Conservation (phyloP, 2,329 filamentous ascomycete species). For the Aspergillus sergii region DNA sequence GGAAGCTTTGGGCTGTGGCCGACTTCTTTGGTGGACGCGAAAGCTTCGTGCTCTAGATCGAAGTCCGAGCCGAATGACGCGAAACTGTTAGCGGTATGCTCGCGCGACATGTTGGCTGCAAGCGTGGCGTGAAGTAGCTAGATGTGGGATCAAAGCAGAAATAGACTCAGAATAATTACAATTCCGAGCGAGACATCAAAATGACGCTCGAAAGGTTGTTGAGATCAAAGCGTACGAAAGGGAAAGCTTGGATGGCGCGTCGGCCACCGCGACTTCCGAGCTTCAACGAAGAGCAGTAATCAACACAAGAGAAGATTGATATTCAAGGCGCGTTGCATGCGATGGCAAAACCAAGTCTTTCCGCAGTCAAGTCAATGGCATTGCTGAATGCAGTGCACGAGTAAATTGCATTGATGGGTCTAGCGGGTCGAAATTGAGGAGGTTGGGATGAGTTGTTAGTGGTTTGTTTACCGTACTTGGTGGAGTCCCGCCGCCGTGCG, state of each 20-base stretch:
- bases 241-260: conserved; percentile 19
- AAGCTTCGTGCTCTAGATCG: conserved; percentile 46
- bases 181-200: background rate
- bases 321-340: background rate
- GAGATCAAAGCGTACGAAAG: background rate
- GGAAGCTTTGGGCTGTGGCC: conserved; percentile 32
- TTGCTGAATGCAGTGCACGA: background rate
- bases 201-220: background rate
- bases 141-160: background rate
- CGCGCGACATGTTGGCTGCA: conserved; percentile 22
- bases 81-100: conserved; percentile 31
- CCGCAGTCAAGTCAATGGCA: conserved; percentile 3
- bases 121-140: conserved; percentile 9
- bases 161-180: background rate
- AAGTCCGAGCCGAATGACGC: conserved; percentile 42
- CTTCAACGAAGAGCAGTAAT: conserved; percentile 8
- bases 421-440: conserved; percentile 20
- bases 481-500: conserved; percentile 12
- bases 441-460: conserved; percentile 24
- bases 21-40: conserved; percentile 42
- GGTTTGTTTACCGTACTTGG: conserved; percentile 20
- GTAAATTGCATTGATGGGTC: background rate
- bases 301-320: background rate
- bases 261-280: conserved; percentile 14
- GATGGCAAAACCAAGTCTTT: background rate